phyloP scores from a whole-genome alignment of 2,329 filamentous ascomycete species.

The Beauveria asiatica region DNA sequence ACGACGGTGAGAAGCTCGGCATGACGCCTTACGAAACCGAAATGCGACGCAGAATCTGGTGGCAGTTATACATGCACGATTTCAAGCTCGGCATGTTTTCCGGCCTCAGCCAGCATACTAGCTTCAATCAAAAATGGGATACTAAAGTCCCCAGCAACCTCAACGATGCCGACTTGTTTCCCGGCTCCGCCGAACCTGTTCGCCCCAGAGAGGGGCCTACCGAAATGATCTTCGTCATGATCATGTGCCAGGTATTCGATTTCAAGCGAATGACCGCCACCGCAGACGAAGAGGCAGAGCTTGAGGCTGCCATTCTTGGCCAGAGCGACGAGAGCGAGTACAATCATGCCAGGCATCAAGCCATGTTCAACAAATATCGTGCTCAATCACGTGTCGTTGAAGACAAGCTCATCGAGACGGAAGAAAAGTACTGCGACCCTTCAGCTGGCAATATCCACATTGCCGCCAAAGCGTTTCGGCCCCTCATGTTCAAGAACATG shows the following conservation, averaged over 20 bases:
- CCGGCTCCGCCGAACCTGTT: conserved; percentile 41
- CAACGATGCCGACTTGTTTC: conserved; percentile 50
- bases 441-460: conserved; percentile 44
- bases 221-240: conserved; percentile 50
- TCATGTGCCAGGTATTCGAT: conserved; percentile 41
- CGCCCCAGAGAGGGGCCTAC: conserved; percentile 47
- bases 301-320: conserved; percentile 42
- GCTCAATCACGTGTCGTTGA: conserved; percentile 34
- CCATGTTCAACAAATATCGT: conserved; percentile 34
- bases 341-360: conserved; percentile 19
- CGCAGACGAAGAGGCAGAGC: conserved; percentile 32
- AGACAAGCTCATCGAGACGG: conserved; percentile 33
- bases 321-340: conserved; percentile 27
- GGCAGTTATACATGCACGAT: conserved; percentile 53
- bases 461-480: conserved; percentile 38
- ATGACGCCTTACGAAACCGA: conserved; percentile 56
- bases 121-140: conserved; percentile 43
- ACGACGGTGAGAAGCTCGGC: conserved; percentile 48
- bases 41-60: conserved; percentile 61
- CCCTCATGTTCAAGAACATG: conserved; percentile 42
- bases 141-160: conserved; percentile 49
- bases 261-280: conserved; percentile 28
- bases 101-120: conserved; percentile 41
- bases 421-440: conserved; percentile 42
- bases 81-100: conserved; percentile 49